Evolutionary conservation across 1,284 basidiomycete genomes (phyloP), one percentile per base, ranked within the genome.

Genomic region (Tylopilus orsonianus): DNA sequence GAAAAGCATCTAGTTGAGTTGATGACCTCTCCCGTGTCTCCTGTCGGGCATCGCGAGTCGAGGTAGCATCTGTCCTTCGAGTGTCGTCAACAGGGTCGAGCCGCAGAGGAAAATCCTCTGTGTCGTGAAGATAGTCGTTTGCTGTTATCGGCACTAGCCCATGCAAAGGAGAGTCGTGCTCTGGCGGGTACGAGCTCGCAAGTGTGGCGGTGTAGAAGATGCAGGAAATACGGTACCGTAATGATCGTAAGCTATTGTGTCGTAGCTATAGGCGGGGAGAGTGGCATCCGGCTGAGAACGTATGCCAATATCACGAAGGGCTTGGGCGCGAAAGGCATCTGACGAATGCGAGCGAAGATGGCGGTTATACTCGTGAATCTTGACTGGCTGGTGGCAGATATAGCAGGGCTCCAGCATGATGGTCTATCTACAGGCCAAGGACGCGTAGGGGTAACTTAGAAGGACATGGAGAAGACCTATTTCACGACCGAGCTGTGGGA

Each of bases 321-420:
- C 9, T 13, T 29, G 27, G 9, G 9, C 27, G 13, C 4, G 27
- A 13, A 29, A 29, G 5, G 27, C 27, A 8, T 29, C 9, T 10
- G 5, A 30, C 14, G 27, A 42, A 35, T 56, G 51, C 12, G 50
- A 58, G 24, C 38, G 37, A 38, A 62, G 14, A 46, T 60, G 59
- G 9, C 8, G 43, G 6, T 20, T 40, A 30, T 52, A 62, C 16
- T 62, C 38, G 34, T 46, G 20, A 18, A 18, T 49, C 29, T 46
- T 1, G 26, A 60, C 5, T 13, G 9, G 6, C n/a, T 23, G 12
- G 29, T 52, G 37, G 32, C 58, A 60, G 22, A 55, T 47, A 33
- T 52, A 43, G 22, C 58, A 60, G n/a, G n/a, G n/a, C n/a, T n/a
- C n/a, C n/a, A n/a, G n/a, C n/a, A n/a, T n/a, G n/a, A n/a, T n/a